phyloP scores from a whole-genome alignment of 2,329 filamentous ascomycete species.

The Xylaria sp. region DNA sequence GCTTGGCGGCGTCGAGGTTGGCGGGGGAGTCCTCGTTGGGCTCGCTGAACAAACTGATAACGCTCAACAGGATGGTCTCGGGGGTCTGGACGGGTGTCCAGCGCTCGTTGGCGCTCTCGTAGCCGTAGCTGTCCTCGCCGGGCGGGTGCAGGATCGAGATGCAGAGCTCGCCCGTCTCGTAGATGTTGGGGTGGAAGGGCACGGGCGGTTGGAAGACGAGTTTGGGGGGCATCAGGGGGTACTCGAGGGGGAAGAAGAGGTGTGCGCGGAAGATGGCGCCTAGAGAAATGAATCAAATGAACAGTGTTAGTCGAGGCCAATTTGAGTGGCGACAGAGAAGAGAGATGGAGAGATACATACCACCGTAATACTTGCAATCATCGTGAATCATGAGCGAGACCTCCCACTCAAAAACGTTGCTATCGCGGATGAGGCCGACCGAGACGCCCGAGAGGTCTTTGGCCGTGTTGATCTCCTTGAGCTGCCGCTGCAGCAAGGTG shows the following conservation, averaged over 20 bases:
- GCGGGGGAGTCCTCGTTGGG: constrained; percentile 97
- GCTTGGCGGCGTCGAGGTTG: constrained; percentile 89
- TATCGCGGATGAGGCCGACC: constrained; percentile 85
- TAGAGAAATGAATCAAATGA: no score
- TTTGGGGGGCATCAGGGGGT: constrained; percentile 87
- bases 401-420: constrained; percentile 96
- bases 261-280: constrained; percentile 92
- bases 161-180: constrained; percentile 86
- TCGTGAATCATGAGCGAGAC: constrained; percentile 99
- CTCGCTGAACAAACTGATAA: constrained; percentile 90
- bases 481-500: constrained; percentile 81
- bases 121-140: constrained; percentile 92
- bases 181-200: constrained; percentile 94
- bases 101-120: constrained; percentile 88
- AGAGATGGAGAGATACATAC: constrained; percentile 61
- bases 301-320: neutral
- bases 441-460: constrained; percentile 95
- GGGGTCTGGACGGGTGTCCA: constrained; percentile 96
- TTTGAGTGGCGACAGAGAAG: neutral
- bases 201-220: constrained; percentile 88
- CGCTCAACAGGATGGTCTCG: constrained; percentile 91
- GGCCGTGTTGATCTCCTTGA: constrained; percentile 92
- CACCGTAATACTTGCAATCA: constrained; percentile 92
- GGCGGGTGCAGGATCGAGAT: constrained; percentile 97
- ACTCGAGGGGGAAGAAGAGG: constrained; percentile 84